Evolutionary conservation across 352 stramenopile genomes (phyloP).

Genomic region (Pythium myriotylum): DNA sequence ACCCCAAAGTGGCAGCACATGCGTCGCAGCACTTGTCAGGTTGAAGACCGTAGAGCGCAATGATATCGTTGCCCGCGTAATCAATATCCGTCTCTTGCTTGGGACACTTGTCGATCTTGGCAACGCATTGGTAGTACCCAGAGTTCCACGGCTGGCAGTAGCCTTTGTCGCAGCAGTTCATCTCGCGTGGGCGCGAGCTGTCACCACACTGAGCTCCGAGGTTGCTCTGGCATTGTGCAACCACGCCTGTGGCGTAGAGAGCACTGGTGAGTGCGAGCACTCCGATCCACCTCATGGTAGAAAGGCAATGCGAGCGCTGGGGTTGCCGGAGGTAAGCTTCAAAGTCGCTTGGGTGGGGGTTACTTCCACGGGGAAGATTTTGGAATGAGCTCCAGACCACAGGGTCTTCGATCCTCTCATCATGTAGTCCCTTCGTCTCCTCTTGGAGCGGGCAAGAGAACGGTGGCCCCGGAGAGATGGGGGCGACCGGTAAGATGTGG

Average conservation of each 20-base stretch:
- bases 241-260: background rate
- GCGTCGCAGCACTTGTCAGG: slow-evolving; percentile 47
- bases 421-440: too few species aligned
- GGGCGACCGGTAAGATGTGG: too few species aligned
- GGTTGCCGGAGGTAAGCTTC: background rate
- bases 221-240: slow-evolving; percentile 40
- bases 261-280: background rate
- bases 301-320: background rate
- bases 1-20: slow-evolving; percentile 37
- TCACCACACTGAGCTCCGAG: slow-evolving; percentile 46
- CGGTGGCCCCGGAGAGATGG: too few species aligned
- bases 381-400: slow-evolving; percentile 17
- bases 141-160: slow-evolving; percentile 74
- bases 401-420: background rate
- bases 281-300: slow-evolving; percentile 11
- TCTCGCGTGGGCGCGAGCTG: slow-evolving; percentile 31
- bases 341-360: slow-evolving; percentile 5
- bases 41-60: slow-evolving; percentile 41
- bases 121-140: slow-evolving; percentile 61
- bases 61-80: slow-evolving; percentile 51
- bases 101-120: slow-evolving; percentile 36
- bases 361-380: slow-evolving; percentile 22
- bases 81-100: slow-evolving; percentile 49
- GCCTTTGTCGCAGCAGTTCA: slow-evolving; percentile 35
- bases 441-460: too few species aligned